phyloP scores from a whole-genome alignment of 163 green algal genomes.

The Coccomyxa subellipsoidea region DNA sequence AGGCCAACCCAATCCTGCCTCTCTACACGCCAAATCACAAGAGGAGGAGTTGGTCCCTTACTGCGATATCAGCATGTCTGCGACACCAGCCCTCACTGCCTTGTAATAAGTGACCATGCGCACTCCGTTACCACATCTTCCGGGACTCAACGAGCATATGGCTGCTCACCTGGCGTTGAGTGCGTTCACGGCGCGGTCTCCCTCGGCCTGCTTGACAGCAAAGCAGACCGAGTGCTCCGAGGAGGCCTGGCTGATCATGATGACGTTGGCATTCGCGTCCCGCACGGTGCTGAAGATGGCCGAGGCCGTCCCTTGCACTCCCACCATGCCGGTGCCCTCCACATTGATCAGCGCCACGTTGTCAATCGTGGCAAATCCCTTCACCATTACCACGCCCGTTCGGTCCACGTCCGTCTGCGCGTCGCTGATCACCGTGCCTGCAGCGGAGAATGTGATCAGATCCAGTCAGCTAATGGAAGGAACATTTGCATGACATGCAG shows the following conservation, averaged over 20 bases:
- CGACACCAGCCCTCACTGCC: no score
- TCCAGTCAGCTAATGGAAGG: no score
- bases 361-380: slow-evolving; percentile 98
- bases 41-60: no score
- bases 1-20: no score
- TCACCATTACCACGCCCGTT: slow-evolving; percentile 53
- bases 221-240: slow-evolving; percentile 98
- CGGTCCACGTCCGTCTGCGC: slow-evolving; percentile 28
- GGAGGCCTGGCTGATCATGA: slow-evolving; percentile 97
- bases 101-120: no score
- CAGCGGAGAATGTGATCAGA: background rate
- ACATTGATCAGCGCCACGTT: slow-evolving; percentile 92
- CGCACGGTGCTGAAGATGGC: slow-evolving; percentile 87
- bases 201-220: slow-evolving; percentile 80
- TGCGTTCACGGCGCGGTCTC: slow-evolving; percentile 52
- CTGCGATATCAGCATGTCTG: no score
- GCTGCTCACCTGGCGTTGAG: slow-evolving; percentile 26
- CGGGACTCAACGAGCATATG: no score
- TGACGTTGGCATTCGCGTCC: slow-evolving; percentile 92
- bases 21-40: no score
- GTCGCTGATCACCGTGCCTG: slow-evolving; percentile 72
- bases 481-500: no score
- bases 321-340: slow-evolving; percentile 96
- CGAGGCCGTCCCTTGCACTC: slow-evolving; percentile 89
- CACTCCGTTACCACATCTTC: no score